These are phyloP conservation scores for Diaporthe longicolla DNA, from an alignment of 2,329 filamentous ascomycete species.

Conservation along the genomic window DNA sequence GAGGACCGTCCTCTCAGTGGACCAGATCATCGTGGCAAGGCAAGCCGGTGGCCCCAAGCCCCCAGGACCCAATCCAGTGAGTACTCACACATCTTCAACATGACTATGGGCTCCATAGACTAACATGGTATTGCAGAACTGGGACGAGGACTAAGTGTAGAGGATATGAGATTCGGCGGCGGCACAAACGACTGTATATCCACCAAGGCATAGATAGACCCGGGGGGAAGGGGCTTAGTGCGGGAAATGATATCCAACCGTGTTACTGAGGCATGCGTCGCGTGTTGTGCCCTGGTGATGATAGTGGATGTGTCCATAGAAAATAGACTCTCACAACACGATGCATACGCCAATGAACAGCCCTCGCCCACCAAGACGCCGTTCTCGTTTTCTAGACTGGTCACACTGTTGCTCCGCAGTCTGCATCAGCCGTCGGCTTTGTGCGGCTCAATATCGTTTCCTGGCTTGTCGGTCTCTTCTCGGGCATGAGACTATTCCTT, in stretches of 20 bases:
- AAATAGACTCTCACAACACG: conserved; percentile 35
- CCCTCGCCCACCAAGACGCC: not conserved
- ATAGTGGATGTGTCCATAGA: conserved; percentile 25
- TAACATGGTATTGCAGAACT: conserved; percentile 63
- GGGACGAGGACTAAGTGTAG: conserved; percentile 70
- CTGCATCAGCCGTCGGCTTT: not conserved
- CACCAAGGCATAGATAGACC: conserved; percentile 39
- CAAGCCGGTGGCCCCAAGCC: conserved; percentile 98
- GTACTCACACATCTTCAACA: conserved; percentile 45
- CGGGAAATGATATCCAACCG: conserved; percentile 40
- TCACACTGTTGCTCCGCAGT: no score
- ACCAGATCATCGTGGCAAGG: conserved; percentile 98
- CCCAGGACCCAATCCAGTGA: conserved; percentile 87
- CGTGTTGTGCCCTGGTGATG: conserved; percentile 18
- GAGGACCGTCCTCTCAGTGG: conserved; percentile 92
- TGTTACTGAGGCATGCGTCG: conserved; percentile 24
- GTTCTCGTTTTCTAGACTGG: not conserved
- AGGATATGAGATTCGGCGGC: conserved; percentile 14
- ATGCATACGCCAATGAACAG: not conserved
- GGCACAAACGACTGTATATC: conserved; percentile 34
- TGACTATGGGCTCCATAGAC: conserved; percentile 36
- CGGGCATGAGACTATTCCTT: not conserved
- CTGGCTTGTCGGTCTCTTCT: not conserved
- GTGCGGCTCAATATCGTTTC: no score
- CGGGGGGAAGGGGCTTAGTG: conserved; percentile 9